phyloP scores from a whole-genome alignment of 108 stramenopile genomes.

The Skeletonema potamos region DNA sequence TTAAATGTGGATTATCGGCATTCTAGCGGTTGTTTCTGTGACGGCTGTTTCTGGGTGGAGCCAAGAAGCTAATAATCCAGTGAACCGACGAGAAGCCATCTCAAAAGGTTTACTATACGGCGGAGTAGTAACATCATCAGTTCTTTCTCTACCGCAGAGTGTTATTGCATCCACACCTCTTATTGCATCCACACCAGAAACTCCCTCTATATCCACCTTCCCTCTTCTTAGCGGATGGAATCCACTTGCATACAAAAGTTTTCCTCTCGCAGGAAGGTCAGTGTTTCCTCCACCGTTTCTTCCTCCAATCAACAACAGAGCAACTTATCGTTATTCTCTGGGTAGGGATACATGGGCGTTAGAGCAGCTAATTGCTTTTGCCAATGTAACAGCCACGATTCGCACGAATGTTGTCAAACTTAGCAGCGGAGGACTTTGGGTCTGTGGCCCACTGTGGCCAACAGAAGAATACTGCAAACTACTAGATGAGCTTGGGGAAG shows the following conservation, averaged over 20 bases:
- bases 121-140: neutral
- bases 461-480: constrained; percentile 60
- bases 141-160: constrained; percentile 1
- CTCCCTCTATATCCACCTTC: neutral
- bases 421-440: constrained; percentile 53
- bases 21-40: neutral
- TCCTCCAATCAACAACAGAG: constrained; percentile 57
- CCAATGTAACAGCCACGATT: constrained; percentile 67
- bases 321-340: constrained; percentile 56
- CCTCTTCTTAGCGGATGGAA: neutral
- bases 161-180: constrained; percentile 4
- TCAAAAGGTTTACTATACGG: neutral
- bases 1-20: neutral
- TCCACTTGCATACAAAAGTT: constrained; percentile 2
- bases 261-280: neutral
- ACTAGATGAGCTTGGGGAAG: constrained; percentile 43
- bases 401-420: constrained; percentile 54
- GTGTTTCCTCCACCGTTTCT: constrained; percentile 45
- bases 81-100: constrained; percentile 2
- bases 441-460: constrained; percentile 57
- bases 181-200: no score
- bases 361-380: constrained; percentile 66
- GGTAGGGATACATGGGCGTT: constrained; percentile 67
- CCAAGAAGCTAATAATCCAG: neutral
- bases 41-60: neutral